Base-by-base conservation (phyloP, 345 rosid genomes). In the Angophora floribunda region DNA sequence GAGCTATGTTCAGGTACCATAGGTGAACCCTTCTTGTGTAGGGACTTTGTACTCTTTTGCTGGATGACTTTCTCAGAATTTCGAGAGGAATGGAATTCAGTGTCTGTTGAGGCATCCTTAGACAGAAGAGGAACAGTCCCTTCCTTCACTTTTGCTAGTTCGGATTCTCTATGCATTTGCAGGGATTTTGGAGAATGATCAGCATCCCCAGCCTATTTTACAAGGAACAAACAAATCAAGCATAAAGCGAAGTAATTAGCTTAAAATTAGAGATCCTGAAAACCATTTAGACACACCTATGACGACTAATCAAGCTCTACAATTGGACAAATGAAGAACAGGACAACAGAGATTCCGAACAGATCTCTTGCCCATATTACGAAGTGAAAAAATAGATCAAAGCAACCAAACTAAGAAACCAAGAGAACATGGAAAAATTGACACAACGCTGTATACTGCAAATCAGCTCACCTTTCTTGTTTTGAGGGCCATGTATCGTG, bases 401-500 rank as follows among this genome's bases (percentile, higher is more conserved):
- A 51, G 51, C 45, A 78, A 51, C 65, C 85, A 45, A 61, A 51
- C 84, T 32, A 51, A 44, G 24, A 87, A 80, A 49, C 28, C 32
- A 53, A 28, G 47, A 30, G 22, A 87, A 70, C 3, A 3, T 30
- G 67, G 85, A 28, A 85, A 57, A 41, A 78, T 51, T 32, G 47
- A 14, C 55, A 47, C 78, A 51, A 50, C 30, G 13, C 87, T 47
- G 50, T n/a, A 52, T 80, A 70, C 16, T 49, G 87, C 28, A 79
- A 30, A 63, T 36, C 36, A 86, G 28, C 91, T 90, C 80, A 98
- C 99, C 99, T 95, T 98, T 90, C 99, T 93, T 85, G 91, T 92
- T 91, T 94, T 95, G 61, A 96, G 92, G 51, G 99, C 98, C 90
- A 94, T 85, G 90, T 97, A 98, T 45, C 99, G 93, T 21, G 99